These are phyloP conservation scores for Graphilbum sp. DNA, from an alignment of 2,329 filamentous ascomycete species.

Conservation along the genomic window DNA sequence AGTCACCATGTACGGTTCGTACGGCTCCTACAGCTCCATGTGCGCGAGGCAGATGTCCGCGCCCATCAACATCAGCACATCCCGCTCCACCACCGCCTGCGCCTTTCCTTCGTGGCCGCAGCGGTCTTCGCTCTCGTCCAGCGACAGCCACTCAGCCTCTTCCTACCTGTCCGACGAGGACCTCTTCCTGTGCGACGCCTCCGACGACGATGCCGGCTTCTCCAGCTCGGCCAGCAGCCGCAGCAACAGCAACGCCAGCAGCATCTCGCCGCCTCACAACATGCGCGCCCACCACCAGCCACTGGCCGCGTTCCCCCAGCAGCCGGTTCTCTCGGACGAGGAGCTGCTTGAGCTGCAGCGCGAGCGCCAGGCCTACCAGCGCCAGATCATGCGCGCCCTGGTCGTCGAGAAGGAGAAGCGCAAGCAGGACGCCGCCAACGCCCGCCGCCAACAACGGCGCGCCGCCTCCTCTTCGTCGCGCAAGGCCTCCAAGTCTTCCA, in stretches of 20 bases:
- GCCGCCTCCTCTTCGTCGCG: conserved; percentile 1
- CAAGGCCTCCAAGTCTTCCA: conserved; percentile 36
- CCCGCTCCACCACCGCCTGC: conserved; percentile 23
- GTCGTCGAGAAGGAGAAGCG: conserved; percentile 39
- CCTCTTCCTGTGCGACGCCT: conserved; percentile 35
- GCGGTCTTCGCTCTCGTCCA: conserved; percentile 31
- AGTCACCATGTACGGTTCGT: conserved; percentile 31
- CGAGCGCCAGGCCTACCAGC: conserved; percentile 32
- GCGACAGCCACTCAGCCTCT: conserved; percentile 26
- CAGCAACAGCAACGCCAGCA: conserved; percentile 28
- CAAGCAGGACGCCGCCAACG: conserved; percentile 18
- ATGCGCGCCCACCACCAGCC: conserved; percentile 10
- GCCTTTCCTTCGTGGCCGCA: conserved; percentile 44
- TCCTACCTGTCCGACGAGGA: conserved; percentile 49
- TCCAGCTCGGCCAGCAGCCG: conserved; percentile 24
- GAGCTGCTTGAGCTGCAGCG: conserved; percentile 34
- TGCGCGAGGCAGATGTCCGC: conserved; percentile 19
- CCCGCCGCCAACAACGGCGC: conserved; percentile 17
- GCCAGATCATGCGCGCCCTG: conserved; percentile 33
- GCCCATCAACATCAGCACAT: conserved; percentile 29
- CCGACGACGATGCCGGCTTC: conserved; percentile 30
- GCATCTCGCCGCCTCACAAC: conserved; percentile 19
- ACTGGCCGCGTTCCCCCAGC: not conserved
- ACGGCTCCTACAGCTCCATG: conserved; percentile 32
- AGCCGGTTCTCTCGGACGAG: conserved; percentile 22